Conservation (phyloP, 2,329 filamentous ascomycete species). For the Coleophoma eucalyptorum region DNA sequence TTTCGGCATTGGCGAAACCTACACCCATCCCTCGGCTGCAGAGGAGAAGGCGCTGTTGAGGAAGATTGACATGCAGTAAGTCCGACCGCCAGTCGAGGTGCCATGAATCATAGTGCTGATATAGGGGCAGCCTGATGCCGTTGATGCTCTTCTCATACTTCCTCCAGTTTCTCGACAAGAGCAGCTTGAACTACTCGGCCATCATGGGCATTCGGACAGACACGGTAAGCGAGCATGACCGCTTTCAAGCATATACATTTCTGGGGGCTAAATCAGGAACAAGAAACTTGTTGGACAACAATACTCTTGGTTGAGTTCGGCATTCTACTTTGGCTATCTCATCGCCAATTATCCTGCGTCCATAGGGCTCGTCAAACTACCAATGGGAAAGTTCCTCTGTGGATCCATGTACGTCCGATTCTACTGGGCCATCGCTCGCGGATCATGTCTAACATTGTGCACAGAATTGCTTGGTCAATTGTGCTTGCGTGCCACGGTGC, state of each 20-base stretch:
- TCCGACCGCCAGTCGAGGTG: not conserved
- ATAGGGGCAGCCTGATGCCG: slow-evolving; percentile 39
- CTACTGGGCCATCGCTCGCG: not conserved
- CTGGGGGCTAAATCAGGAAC: not conserved
- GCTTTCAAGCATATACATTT: slow-evolving; percentile 26
- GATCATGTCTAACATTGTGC: not conserved
- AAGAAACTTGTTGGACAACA: slow-evolving; percentile 38
- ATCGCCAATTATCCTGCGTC: slow-evolving; percentile 26
- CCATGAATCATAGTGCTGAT: slow-evolving; percentile 7
- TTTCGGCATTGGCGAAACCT: not conserved
- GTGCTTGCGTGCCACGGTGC: slow-evolving; percentile 28
- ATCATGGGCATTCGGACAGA: slow-evolving; percentile 42
- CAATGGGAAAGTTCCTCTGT: slow-evolving; percentile 30
- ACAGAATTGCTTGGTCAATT: slow-evolving; percentile 25
- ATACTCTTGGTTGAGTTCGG: slow-evolving; percentile 37
- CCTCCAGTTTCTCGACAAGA: slow-evolving; percentile 60
- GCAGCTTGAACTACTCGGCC: slow-evolving; percentile 43
- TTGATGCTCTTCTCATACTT: slow-evolving; percentile 52
- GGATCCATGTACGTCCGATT: not conserved
- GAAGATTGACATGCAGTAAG: slow-evolving; percentile 43
- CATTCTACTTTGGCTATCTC: slow-evolving; percentile 27
- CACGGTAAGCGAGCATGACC: slow-evolving; percentile 47
- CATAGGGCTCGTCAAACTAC: slow-evolving; percentile 26
- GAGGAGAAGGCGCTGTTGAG: slow-evolving; percentile 25
- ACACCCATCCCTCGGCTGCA: not conserved